Evolutionary conservation across 306 rosid species (phyloP), one percentile per base, ranked within the genome.

Genomic region (Luffa aegyptiaca): DNA sequence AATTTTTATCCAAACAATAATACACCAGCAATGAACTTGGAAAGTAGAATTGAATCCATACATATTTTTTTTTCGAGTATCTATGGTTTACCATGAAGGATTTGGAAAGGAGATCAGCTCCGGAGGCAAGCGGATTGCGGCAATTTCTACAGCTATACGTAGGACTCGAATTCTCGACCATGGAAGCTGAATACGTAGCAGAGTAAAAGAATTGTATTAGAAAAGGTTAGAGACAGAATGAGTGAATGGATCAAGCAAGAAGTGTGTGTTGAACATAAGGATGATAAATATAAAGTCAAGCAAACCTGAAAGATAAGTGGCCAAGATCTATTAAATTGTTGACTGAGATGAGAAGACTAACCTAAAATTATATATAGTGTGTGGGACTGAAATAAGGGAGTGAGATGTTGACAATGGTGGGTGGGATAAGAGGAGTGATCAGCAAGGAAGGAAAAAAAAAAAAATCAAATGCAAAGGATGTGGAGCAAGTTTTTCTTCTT

Each of bases 121-220:
- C 84, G 37, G 64, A 76, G 39, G 85, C 90, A 10, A 87, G 70
- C 4, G 88, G 88, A 55, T 82, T 87, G 26, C 61, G 21, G 66
- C 90, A 87, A 45, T 44, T 87, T 79, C 62, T 80, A 80, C 90
- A 82, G 69, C 57, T 80, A 80, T 65, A 87, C 10, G 42, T 20
- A 26, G 77, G 41, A 11, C 33, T 72, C 21, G 42, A 72, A 5
- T 21, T 13, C 77, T 69, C 75, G 0, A 37, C 75, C 75, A 44
- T 69, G 55, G 55, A 69, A 63, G n/a, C 10, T 33, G 42, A 31
- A 12, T 59, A 31, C 39, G 66, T 56, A 55, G 21, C 61, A 6
- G 3, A 5, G 61, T 2, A 2, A 18, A 55, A 17, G 16, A 52
- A 37, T 3, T 1, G 41, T 37, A 37, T 37, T 37, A 18, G 61